Conservation (phyloP, 2,329 filamentous ascomycete species). For the Tolypocladium tropicale region DNA sequence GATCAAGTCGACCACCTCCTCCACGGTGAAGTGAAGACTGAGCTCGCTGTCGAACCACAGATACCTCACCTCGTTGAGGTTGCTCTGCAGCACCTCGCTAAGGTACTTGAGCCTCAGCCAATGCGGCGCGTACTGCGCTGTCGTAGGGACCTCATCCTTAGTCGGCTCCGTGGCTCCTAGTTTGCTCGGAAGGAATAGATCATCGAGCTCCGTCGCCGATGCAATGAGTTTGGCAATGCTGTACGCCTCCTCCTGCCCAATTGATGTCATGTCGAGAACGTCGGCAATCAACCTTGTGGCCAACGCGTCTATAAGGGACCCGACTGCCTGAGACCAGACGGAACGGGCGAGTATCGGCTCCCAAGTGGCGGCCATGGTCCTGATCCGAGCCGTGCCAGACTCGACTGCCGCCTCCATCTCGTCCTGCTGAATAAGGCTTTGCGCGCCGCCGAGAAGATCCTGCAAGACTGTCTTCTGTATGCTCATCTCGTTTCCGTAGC, state of each 20-base stretch:
- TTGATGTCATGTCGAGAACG: constrained; percentile 50
- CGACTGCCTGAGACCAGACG: constrained; percentile 53
- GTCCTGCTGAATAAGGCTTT: constrained; percentile 49
- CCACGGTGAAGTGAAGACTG: constrained; percentile 49
- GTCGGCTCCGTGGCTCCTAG: constrained; percentile 13
- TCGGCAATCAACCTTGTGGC: constrained; percentile 50
- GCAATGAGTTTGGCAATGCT: constrained; percentile 49
- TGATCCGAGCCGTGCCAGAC: constrained; percentile 40
- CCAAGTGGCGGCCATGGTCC: constrained; percentile 45
- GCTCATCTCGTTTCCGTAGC: constrained; percentile 50
- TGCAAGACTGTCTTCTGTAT: constrained; percentile 51
- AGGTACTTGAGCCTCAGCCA: constrained; percentile 58
- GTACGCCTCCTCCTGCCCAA: constrained; percentile 55
- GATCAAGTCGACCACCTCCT: constrained; percentile 53
- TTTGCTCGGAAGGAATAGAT: constrained; percentile 44
- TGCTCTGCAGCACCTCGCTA: constrained; percentile 55
- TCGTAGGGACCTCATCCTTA: constrained; percentile 37
- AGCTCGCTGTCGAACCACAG: constrained; percentile 58
- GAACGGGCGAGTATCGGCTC: constrained; percentile 47
- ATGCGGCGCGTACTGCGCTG: constrained; percentile 48
- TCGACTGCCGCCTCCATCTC: constrained; percentile 43
- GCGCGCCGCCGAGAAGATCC: constrained; percentile 49
- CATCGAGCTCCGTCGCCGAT: constrained; percentile 46
- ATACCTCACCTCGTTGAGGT: constrained; percentile 51
- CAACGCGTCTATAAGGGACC: constrained; percentile 47